Evolutionary conservation across 805 yeast genomes (phyloP), one percentile per base, ranked within the genome.

Genomic region (Ogataea glucozyma): DNA sequence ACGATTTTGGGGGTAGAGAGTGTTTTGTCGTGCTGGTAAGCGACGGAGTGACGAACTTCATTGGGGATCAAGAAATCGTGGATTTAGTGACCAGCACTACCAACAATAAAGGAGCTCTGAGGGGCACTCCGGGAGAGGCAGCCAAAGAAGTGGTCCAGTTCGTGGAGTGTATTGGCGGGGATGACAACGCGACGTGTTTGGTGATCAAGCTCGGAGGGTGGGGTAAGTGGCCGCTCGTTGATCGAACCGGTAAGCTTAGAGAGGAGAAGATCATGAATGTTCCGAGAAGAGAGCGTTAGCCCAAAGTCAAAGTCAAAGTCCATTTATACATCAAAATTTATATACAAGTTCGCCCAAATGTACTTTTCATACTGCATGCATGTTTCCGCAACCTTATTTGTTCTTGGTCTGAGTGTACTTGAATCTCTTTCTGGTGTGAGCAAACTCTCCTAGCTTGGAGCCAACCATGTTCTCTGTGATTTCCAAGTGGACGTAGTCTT

Each of bases 381-480:
- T 11, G n/a, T 13, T 11, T 30, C 2, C 4, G 19, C 11, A 13
- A 13, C 19, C 13, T 46, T 53, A 66, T 57, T 71, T 76, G 58
- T 83, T 84, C 73, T 84, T 84, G 24, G 89, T 79, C 65, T 77
- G 85, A 40, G 89, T 85, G 69, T 86, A 89, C 49, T 78, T 80
- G 67, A 87, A 88, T 62, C 84, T 80, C 77, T 88, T 87, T 67
- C 98, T 79, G 1, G 99, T 93, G 41, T 90, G 88, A 2, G 95
- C 96, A 71, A 88, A 93, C 65, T 91, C 97, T 2, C 99, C 99
- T 43, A 93, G 70, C 62, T 91, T 93, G 53, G 83, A 78, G 14
- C 99, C 99, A 47, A 93, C 97, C 99, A 93, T 93, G 56, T 93
- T 93, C 61, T 93, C 97, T 7, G 85, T 79, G 21, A 93, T 78